A percentile compares a stretch with the other conserved stretches of the same genome.
phyloP scores from a whole-genome alignment of 2,329 filamentous ascomycete species.

The Ascocoryne sarcoides region DNA sequence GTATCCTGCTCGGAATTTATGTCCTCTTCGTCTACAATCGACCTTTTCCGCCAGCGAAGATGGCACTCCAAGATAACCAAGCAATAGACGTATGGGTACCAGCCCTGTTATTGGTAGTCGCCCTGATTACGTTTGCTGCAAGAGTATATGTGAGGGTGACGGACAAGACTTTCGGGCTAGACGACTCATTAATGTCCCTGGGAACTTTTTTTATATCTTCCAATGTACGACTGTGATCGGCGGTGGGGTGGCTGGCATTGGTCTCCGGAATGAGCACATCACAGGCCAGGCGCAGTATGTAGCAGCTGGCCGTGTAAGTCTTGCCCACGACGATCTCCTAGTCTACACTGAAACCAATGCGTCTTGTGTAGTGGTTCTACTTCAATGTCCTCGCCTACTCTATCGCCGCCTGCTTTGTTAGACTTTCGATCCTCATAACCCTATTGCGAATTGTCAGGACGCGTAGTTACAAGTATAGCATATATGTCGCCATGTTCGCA shows the following conservation, averaged over 20 bases:
- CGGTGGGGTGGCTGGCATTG: constrained; percentile 1
- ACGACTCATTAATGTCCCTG: background rate
- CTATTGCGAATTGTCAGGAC: constrained; percentile 1
- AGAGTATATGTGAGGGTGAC: background rate
- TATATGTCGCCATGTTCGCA: constrained; percentile 1
- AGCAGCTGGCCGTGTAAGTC: background rate
- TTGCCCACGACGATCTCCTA: background rate
- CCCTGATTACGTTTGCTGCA: background rate
- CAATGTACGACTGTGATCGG: constrained; percentile 1
- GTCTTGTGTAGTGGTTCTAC: background rate
- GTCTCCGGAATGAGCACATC: constrained; percentile 1
- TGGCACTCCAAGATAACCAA: constrained; percentile 1
- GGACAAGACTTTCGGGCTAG: constrained; percentile 1
- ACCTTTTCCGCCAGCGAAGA: background rate
- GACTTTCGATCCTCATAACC: constrained; percentile 2
- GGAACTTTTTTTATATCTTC: constrained; percentile 1
- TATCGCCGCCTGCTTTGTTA: background rate
- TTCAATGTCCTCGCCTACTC: constrained; percentile 1
- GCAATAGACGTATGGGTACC: constrained; percentile 1
- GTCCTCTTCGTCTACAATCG: background rate
- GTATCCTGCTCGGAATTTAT: no score
- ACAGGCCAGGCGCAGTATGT: background rate
- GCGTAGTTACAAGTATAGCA: background rate
- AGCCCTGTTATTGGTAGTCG: background rate
- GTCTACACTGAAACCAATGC: background rate